Base-by-base conservation (phyloP, 139 green algal species). In the Coccomyxa sp. region DNA sequence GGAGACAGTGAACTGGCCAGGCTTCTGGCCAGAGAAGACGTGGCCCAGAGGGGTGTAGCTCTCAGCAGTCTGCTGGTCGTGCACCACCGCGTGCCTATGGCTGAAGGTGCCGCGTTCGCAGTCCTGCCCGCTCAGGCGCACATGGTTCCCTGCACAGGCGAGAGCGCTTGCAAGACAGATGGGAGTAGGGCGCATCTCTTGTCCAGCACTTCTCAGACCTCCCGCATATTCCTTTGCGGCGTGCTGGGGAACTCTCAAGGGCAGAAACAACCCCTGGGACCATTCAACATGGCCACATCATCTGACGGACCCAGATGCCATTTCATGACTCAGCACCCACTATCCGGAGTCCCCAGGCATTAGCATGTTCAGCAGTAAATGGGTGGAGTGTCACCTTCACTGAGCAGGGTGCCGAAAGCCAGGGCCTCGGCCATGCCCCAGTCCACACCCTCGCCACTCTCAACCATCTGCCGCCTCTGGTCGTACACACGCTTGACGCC, bases 101-200 rank as follows among this genome's bases (percentile, higher is more conserved):
- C 81, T 93, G 88, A 99, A 99, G 22, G 96, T 99, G 50, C 96
- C 96, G 9, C 96, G 91, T 89, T 99, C 96, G 36, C 98, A 94
- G 81, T 99, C 96, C 87, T 99, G 96, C 39, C 96, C 96, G 70
- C 85, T 95, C 78, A 99, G 88, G 36, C 96, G 88, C 83, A 99
- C 94, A 83, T 99, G 95, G 86, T 98, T 98, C 80, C 96, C 84
- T 88, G 81, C 36, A 74, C 9, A 33, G 44, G 44, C 44, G 44
- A n/a, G n/a, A n/a, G n/a, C n/a, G n/a, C n/a, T n/a, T n/a, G n/a
- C n/a, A n/a, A n/a, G n/a, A n/a, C n/a, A n/a, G n/a, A n/a, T n/a
- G n/a, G n/a, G n/a, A n/a, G n/a, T n/a, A n/a, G n/a, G n/a, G n/a
- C n/a, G n/a, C n/a, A n/a, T n/a, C n/a, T n/a, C n/a, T n/a, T n/a